phyloP scores from a whole-genome alignment of 306 rosid genomes.

The Sesbania bispinosa region DNA sequence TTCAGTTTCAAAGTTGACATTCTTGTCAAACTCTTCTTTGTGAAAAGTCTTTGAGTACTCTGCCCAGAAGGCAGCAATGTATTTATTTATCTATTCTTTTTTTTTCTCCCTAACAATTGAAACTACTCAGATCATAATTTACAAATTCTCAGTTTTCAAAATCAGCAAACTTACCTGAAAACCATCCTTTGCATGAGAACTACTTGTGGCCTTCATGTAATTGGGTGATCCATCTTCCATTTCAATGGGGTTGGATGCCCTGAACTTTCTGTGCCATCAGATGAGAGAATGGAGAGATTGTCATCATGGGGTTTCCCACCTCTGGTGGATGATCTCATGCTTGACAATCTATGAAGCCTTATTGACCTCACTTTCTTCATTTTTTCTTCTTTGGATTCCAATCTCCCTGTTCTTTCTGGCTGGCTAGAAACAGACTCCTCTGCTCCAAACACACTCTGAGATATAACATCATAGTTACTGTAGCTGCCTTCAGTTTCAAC shows the following conservation, averaged over 20 bases:
- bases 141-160: neutral
- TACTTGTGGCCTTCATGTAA: constrained; percentile 50
- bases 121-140: constrained; percentile 1
- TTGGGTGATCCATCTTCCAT: constrained; percentile 42
- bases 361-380: constrained; percentile 56
- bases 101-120: neutral
- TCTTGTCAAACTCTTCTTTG: constrained; percentile 50
- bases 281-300: constrained; percentile 20
- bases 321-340: constrained; percentile 43
- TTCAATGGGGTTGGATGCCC: constrained; percentile 26
- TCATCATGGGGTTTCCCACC: constrained; percentile 29
- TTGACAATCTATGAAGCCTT: constrained; percentile 51
- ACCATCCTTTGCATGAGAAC: constrained; percentile 54
- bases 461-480: too few species aligned
- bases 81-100: neutral
- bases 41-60: constrained; percentile 32
- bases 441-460: too few species aligned
- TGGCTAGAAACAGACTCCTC: constrained; percentile 23
- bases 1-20: constrained; percentile 52
- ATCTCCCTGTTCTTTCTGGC: constrained; percentile 24
- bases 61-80: constrained; percentile 38
- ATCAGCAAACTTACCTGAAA: constrained; percentile 45
- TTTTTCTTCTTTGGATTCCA: constrained; percentile 48
- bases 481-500: too few species aligned
- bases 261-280: constrained; percentile 24